Percentiles rank a stretch among this genome's conserved stretches.
Conservation (phyloP, 768 basidiomycete species). For the Lepiota subincarnata region DNA sequence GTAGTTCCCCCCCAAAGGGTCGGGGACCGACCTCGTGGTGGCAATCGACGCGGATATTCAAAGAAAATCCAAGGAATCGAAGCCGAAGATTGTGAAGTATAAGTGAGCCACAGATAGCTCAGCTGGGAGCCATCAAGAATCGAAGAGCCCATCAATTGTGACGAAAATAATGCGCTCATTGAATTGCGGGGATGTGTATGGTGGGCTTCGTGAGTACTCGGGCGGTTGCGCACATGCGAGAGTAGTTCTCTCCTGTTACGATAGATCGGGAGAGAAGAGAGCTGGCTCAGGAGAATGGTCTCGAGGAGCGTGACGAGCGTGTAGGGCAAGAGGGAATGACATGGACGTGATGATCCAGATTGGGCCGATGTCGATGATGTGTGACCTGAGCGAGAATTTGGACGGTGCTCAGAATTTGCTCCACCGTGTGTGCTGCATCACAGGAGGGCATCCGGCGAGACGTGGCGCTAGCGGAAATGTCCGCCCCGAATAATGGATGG, state of each 20-base stretch:
- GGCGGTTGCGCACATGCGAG: not conserved
- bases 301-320: not conserved
- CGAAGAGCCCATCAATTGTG: not conserved
- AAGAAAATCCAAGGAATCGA: conserved; percentile 12
- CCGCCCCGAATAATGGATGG: not conserved
- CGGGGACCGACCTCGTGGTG: not conserved
- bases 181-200: not conserved
- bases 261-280: not conserved
- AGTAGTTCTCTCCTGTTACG: not conserved
- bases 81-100: conserved; percentile 9
- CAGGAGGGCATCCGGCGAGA: not conserved
- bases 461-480: not conserved
- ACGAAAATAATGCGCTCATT: not conserved
- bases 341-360: not conserved
- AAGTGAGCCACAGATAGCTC: not conserved
- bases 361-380: not conserved
- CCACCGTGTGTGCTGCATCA: not conserved
- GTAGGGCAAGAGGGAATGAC: not conserved
- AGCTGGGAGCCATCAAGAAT: conserved; percentile 5
- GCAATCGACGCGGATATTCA: not conserved
- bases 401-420: not conserved
- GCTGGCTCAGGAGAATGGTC: not conserved
- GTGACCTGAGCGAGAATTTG: not conserved
- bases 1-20: conserved; percentile 1
- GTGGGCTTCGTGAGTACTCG: not conserved